Evolutionary conservation across 495 filamentous ascomycete species (phyloP).

Genomic region (Xylaria nigripes): DNA sequence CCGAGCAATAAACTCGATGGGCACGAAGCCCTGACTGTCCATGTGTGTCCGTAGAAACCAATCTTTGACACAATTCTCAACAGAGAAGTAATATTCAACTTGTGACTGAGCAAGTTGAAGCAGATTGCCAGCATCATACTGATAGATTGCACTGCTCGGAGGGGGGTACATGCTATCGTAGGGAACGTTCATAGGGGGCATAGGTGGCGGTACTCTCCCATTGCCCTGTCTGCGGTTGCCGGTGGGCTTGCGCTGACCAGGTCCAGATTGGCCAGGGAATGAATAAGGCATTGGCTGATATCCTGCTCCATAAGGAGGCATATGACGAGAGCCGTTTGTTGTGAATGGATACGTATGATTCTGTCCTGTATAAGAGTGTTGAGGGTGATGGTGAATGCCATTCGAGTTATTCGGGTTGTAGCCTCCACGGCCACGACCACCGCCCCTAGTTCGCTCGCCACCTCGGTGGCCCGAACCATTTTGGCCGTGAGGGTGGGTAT

Average conservation of each 20-base stretch:
- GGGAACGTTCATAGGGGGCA: slow-evolving; percentile 31
- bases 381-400: slow-evolving; percentile 16
- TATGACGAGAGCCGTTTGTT: slow-evolving; percentile 30
- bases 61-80: slow-evolving; percentile 95
- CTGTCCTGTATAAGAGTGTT: slow-evolving; percentile 2
- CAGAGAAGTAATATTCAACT: slow-evolving; percentile 93
- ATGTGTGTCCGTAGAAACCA: slow-evolving; percentile 80
- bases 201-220: slow-evolving; percentile 13
- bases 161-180: slow-evolving; percentile 51
- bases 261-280: slow-evolving; percentile 14
- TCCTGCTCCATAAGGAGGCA: slow-evolving; percentile 31
- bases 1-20: slow-evolving; percentile 60
- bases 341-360: slow-evolving; percentile 15
- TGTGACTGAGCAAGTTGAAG: slow-evolving; percentile 37
- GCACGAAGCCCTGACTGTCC: slow-evolving; percentile 92
- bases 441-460: slow-evolving; percentile 18
- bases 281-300: slow-evolving; percentile 27
- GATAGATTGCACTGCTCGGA: slow-evolving; percentile 32
- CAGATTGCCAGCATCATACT: neutral
- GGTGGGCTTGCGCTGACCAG: slow-evolving; percentile 10
- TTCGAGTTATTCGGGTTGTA: slow-evolving; percentile 18
- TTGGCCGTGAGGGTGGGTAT: slow-evolving; percentile 16
- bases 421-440: slow-evolving; percentile 20
- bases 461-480: slow-evolving; percentile 9
- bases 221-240: slow-evolving; percentile 17